These are phyloP conservation scores for Zygotorulaspora mrakii DNA, from an alignment of 1,139 yeast genomes.

Conservation along the genomic window DNA sequence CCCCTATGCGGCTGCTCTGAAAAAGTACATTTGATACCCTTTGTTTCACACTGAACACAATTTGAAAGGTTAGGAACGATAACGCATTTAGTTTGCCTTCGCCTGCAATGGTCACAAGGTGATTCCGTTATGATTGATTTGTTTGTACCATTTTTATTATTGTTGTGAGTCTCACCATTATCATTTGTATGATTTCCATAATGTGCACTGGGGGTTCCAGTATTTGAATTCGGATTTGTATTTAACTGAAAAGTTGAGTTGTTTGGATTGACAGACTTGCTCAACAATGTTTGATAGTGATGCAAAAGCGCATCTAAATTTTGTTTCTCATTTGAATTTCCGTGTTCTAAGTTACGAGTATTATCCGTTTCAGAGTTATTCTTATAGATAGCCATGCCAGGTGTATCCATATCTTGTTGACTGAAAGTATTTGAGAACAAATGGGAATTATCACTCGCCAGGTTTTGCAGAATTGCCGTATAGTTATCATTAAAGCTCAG, in stretches of 20 bases:
- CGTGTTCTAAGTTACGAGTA: slow-evolving; percentile 8
- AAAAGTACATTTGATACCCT: slow-evolving; percentile 62
- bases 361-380: slow-evolving; percentile 8
- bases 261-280: slow-evolving; percentile 20
- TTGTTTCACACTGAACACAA: slow-evolving; percentile 67
- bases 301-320: slow-evolving; percentile 31
- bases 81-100: slow-evolving; percentile 63
- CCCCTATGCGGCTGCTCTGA: slow-evolving; percentile 25
- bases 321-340: slow-evolving; percentile 16
- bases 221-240: slow-evolving; percentile 10
- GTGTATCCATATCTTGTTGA: slow-evolving; percentile 7
- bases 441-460: slow-evolving; percentile 20
- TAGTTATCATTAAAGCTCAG: slow-evolving; percentile 29
- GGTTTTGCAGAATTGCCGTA: slow-evolving; percentile 22
- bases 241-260: slow-evolving; percentile 6
- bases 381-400: slow-evolving; percentile 4
- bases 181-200: slow-evolving; percentile 6
- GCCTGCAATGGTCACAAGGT: slow-evolving; percentile 69
- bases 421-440: slow-evolving; percentile 7
- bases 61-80: slow-evolving; percentile 53
- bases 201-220: slow-evolving; percentile 7
- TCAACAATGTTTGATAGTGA: slow-evolving; percentile 29
- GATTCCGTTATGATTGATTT: slow-evolving; percentile 21
- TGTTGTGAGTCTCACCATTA: slow-evolving; percentile 5
- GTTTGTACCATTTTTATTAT: slow-evolving; percentile 13